These are phyloP conservation scores for Mollisia scopiformis DNA, from an alignment of 2,329 filamentous ascomycete species.

Conservation along the genomic window DNA sequence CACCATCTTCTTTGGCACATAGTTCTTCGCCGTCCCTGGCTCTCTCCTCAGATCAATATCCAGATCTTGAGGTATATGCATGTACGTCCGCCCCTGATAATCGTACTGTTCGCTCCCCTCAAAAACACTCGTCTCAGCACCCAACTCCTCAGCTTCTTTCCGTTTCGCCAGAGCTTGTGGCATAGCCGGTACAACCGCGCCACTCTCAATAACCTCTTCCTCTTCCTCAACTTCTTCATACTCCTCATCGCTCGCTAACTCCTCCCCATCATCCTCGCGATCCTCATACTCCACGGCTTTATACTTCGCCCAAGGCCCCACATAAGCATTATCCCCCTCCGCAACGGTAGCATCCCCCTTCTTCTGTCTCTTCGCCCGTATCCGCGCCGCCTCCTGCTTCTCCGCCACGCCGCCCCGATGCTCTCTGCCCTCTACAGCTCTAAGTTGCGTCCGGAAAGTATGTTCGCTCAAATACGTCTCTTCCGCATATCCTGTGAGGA, in stretches of 20 bases:
- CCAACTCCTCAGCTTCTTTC: conserved; percentile 60
- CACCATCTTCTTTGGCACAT: conserved; percentile 90
- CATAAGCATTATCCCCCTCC: conserved; percentile 85
- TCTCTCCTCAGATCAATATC: conserved; percentile 86
- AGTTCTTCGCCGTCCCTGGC: conserved; percentile 80
- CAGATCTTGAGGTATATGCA: conserved; percentile 94
- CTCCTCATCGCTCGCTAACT: conserved; percentile 76
- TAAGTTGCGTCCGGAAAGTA: conserved; percentile 85
- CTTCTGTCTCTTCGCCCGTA: conserved; percentile 76
- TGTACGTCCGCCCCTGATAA: conserved; percentile 94
- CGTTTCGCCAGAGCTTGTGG: conserved; percentile 55
- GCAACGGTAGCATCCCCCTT: conserved; percentile 85
- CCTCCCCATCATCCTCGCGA: conserved; percentile 68
- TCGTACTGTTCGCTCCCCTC: conserved; percentile 83
- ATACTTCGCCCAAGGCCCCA: conserved; percentile 94
- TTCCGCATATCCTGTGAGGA: conserved; percentile 83
- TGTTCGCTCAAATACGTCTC: conserved; percentile 90
- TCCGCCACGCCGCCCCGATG: conserved; percentile 56
- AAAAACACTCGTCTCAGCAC: conserved; percentile 83
- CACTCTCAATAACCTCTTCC: conserved; percentile 65
- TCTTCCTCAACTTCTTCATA: conserved; percentile 80
- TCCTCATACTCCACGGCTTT: conserved; percentile 73
- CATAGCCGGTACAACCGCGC: conserved; percentile 61
- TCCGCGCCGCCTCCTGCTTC: conserved; percentile 71
- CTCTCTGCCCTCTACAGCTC: conserved; percentile 73